These are phyloP conservation scores for Microstegium vimineum DNA, from an alignment of 176 grass and related monocot genomes.

Conservation along the genomic window DNA sequence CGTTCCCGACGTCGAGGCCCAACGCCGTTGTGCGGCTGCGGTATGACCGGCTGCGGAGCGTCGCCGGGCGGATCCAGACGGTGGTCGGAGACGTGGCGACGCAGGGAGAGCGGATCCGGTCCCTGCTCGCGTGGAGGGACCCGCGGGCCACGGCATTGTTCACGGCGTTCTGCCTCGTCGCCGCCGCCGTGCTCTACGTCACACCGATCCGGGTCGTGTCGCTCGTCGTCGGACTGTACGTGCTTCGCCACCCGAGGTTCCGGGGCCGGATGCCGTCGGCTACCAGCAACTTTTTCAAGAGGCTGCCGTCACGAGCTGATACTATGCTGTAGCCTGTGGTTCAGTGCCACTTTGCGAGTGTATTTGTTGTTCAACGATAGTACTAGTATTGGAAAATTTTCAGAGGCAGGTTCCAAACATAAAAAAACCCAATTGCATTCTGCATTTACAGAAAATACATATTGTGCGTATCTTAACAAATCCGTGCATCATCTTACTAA, in stretches of 20 bases:
- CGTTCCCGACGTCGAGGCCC: slow-evolving; percentile 62
- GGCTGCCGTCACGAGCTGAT: too few relatives aligned
- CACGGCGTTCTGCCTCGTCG: slow-evolving; percentile 44
- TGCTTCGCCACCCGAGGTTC: too few relatives aligned
- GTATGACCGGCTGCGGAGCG: slow-evolving; percentile 77
- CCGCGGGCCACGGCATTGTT: slow-evolving; percentile 67
- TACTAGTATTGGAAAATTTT: not conserved
- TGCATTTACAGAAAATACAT: too few relatives aligned
- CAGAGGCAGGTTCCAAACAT: not conserved
- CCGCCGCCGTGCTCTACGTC: slow-evolving; percentile 45
- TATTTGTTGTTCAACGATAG: not conserved
- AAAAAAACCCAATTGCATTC: not conserved
- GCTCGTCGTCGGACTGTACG: too few relatives aligned
- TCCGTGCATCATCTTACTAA: not conserved
- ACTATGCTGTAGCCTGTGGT: too few relatives aligned
- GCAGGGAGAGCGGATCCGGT: slow-evolving; percentile 64
- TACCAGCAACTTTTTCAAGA: too few relatives aligned
- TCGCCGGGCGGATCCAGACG: slow-evolving; percentile 71
- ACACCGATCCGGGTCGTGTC: too few relatives aligned
- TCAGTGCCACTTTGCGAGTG: not conserved
- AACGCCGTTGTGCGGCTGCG: slow-evolving; percentile 57
- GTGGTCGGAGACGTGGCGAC: slow-evolving; percentile 76
- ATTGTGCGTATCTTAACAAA: not conserved
- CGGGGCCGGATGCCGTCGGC: too few relatives aligned
- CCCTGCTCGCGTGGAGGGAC: slow-evolving; percentile 77